Conservation (phyloP, 768 basidiomycete species). For the Russula griseocarnosa region DNA sequence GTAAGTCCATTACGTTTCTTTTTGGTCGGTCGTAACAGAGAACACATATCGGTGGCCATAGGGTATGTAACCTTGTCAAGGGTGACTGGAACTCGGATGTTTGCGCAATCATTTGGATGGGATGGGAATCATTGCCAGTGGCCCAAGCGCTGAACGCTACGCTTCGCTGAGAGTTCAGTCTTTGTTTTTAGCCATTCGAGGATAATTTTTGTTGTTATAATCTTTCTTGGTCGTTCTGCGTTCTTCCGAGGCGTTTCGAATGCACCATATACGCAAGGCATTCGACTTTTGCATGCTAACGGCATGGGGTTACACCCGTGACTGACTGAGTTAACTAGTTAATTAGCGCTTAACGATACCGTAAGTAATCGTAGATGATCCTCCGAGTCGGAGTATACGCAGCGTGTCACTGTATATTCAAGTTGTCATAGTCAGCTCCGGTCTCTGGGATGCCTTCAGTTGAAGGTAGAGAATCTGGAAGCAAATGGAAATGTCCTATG, state of each 20-base stretch:
- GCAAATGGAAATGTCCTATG: neutral
- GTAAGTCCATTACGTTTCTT: constrained; percentile 35
- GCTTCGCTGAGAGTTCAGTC: neutral
- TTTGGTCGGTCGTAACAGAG: constrained; percentile 6
- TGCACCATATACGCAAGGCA: neutral
- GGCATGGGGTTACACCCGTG: neutral
- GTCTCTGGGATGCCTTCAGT: neutral
- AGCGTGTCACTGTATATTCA: neutral
- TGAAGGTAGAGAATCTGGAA: neutral
- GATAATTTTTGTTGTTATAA: neutral
- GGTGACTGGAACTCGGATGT: neutral
- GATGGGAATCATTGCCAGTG: neutral
- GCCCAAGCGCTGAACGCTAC: neutral
- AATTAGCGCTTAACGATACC: neutral
- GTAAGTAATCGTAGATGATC: neutral
- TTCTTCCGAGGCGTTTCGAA: neutral
- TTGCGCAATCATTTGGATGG: neutral
- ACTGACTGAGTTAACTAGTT: no score
- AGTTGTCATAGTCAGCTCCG: neutral
- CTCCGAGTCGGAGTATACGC: neutral
- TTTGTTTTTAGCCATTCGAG: neutral
- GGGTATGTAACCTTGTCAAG: neutral
- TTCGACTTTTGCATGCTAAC: neutral
- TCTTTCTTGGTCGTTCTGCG: neutral
- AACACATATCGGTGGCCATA: neutral